Base-by-base conservation (phyloP, 1,139 yeast genomes). In the Geotrichum candidum region DNA sequence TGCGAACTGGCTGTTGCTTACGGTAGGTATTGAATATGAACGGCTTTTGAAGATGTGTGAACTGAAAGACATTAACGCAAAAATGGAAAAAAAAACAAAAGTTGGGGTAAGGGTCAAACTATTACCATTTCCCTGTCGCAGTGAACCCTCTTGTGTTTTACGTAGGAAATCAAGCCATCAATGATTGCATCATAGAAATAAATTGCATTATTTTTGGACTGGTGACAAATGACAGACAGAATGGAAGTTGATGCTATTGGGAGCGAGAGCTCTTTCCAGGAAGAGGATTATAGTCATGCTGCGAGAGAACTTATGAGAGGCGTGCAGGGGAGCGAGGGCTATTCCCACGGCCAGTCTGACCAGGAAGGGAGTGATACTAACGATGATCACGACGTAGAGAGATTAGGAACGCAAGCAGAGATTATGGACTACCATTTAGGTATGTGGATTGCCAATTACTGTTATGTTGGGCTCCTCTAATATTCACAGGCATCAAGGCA, bases 401-500 rank as follows among this genome's bases (percentile, higher is more conserved):
- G 48, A 41, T n/a, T 41, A 41, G 48, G 48, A 41, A n/a, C 48
- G 6, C n/a, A 41, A 41, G 6, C 48, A 11, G 48, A 41, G 23
- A 41, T 41, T 41, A 18, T 25, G 31, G 53, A 48, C 41, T 55
- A 55, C 25, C 27, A 27, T 41, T 52, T 46, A 31, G 58, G 58
- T 55, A 31, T n/a, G 53, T 22, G 13, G 15, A 25, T 13, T 50
- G 23, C 53, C n/a, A 27, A 6, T 29, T 15, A 35, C 23, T 48
- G 60, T 45, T 2, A 29, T 54, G 11, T 9, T 23, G 41, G 23
- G n/a, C 9, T 22, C n/a, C 22, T 29, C 54, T 60, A 18, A 57
- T 15, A 15, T 35, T 25, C 23, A 11, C 18, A 62, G 65, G 65
- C 13, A 72, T 86, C 1, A 80, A 80, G 62, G 84, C 82, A 61